Evolutionary conservation across 2,329 filamentous ascomycete genomes (phyloP).

Genomic region (Penicillium sp.): DNA sequence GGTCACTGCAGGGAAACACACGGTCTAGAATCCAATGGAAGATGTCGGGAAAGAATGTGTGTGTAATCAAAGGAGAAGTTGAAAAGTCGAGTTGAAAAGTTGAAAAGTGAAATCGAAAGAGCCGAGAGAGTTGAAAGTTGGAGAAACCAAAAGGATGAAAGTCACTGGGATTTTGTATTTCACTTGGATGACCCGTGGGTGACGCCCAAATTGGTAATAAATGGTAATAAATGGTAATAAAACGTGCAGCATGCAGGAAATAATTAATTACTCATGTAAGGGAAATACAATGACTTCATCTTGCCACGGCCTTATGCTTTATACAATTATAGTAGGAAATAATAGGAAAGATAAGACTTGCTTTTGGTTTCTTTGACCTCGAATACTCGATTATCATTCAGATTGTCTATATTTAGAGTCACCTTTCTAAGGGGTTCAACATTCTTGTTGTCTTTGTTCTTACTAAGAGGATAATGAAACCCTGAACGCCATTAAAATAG

Average conservation of each 20-base stretch:
- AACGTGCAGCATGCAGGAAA: neutral
- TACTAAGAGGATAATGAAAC: neutral
- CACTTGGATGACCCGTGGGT: neutral
- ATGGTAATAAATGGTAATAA: slow-evolving; percentile 5
- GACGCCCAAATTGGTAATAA: neutral
- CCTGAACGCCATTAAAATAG: neutral
- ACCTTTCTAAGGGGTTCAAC: neutral
- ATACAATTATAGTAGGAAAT: neutral
- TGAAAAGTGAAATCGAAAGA: neutral
- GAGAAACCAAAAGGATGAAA: neutral
- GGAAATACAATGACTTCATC: slow-evolving; percentile 6
- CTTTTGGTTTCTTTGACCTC: neutral
- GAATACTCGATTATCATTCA: neutral
- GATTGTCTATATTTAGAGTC: neutral
- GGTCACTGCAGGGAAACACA: slow-evolving; percentile 22
- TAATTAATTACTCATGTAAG: slow-evolving; percentile 3
- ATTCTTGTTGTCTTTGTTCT: neutral
- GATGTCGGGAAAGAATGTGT: neutral
- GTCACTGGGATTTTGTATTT: neutral
- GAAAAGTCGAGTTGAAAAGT: no score
- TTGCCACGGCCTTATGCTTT: neutral
- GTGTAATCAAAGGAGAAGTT: neutral
- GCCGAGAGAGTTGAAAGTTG: neutral
- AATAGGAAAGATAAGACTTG: no score
- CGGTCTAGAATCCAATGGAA: slow-evolving; percentile 16